phyloP scores from a whole-genome alignment of 495 filamentous ascomycete species.

The Cercophora sp. region DNA sequence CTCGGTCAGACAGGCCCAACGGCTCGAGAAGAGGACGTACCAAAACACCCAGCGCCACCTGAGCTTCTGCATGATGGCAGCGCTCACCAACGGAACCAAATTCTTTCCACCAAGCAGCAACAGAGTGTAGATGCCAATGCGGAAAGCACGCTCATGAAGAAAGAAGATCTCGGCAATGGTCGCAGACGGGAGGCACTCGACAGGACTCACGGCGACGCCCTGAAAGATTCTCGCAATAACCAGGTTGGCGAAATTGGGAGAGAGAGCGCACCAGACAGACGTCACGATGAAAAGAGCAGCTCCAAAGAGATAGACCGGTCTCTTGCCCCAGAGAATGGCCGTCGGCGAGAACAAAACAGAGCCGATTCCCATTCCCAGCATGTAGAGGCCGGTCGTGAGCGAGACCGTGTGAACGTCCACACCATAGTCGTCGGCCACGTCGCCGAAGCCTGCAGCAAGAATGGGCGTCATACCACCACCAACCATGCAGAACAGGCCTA shows the following conservation, averaged over 20 bases:
- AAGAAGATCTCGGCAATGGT: conserved; percentile 98
- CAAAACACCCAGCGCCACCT: conserved; percentile 95
- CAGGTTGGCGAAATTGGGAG: conserved; percentile 74
- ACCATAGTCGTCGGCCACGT: conserved; percentile 67
- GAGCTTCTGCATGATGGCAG: conserved; percentile 71
- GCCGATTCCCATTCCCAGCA: conserved; percentile 89
- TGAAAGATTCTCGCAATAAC: conserved; percentile 80
- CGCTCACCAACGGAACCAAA: conserved; percentile 80
- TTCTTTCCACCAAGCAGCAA: conserved; percentile 91
- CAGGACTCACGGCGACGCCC: conserved; percentile 81
- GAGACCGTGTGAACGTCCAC: conserved; percentile 73
- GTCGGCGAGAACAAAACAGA: conserved; percentile 83
- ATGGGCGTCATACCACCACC: conserved; percentile 92
- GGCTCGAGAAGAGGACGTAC: conserved; percentile 39
- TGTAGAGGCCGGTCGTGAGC: conserved; percentile 89
- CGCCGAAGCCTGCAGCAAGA: conserved; percentile 82
- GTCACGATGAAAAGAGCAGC: conserved; percentile 71
- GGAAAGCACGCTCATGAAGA: conserved; percentile 88
- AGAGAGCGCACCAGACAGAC: conserved; percentile 81
- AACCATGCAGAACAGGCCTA: conserved; percentile 89
- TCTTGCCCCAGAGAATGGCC: conserved; percentile 85
- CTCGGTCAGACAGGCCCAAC: conserved; percentile 20
- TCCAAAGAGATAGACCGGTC: conserved; percentile 83
- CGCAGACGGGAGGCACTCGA: conserved; percentile 92
- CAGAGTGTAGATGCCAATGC: conserved; percentile 93